Evolutionary conservation across 176 grass and related monocot species (phyloP).

Genomic region (bread wheat (Triticum aestivum)): IWGSC_CS_RefSeq_v2.1 NC_057810.1:69819539-69820038

Average conservation of each 20-base stretch:
- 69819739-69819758: slow-evolving; percentile 91
- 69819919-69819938: background rate
- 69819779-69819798: slow-evolving; percentile 79
- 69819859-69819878: background rate
- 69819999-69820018: background rate
- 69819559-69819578: slow-evolving; percentile 67
- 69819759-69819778: slow-evolving; percentile 73
- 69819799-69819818: slow-evolving; percentile 73
- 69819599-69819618: slow-evolving; percentile 83
- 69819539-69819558: slow-evolving; percentile 80
- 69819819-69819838: background rate
- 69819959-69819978: background rate
- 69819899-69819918: background rate
- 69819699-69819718: background rate
- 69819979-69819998: background rate
- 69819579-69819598: slow-evolving; percentile 76
- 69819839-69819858: background rate
- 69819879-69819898: background rate
- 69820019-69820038: background rate
- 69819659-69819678: background rate
- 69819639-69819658: slow-evolving; percentile 6
- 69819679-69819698: background rate
- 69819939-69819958: background rate
- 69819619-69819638: slow-evolving; percentile 32
- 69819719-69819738: slow-evolving; percentile 52